Percentiles rank a stretch among this genome's conserved stretches.
phyloP scores from a whole-genome alignment of 495 filamentous ascomycete species.

The Aspergillus campestris region DNA sequence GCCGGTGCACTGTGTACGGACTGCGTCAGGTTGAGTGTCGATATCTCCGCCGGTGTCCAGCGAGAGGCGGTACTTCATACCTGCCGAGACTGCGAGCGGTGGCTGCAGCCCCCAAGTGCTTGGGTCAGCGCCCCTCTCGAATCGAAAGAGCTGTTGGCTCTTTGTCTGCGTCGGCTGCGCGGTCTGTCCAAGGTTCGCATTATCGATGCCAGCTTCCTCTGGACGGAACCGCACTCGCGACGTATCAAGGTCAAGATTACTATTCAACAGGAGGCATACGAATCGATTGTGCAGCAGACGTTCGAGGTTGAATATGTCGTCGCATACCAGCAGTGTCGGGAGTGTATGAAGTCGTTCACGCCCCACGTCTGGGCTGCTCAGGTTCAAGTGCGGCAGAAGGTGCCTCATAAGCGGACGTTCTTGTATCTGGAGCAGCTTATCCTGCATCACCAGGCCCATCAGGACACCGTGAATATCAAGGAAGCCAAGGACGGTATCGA shows the following conservation, averaged over 20 bases:
- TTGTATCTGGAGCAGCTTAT: conserved; percentile 94
- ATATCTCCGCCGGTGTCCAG: conserved; percentile 76
- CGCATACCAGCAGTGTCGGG: conserved; percentile 79
- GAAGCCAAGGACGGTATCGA: conserved; percentile 90
- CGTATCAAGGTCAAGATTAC: conserved; percentile 89
- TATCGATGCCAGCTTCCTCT: conserved; percentile 91
- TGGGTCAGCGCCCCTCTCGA: conserved; percentile 81
- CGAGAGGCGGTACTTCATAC: conserved; percentile 74
- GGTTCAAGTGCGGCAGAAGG: conserved; percentile 93
- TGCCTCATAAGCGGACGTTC: conserved; percentile 95
- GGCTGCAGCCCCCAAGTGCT: conserved; percentile 76
- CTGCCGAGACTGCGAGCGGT: conserved; percentile 88
- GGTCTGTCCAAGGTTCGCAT: conserved; percentile 82
- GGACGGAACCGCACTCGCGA: conserved; percentile 94
- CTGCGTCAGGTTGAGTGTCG: conserved; percentile 86
- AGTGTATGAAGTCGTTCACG: conserved; percentile 90
- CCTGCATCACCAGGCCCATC: conserved; percentile 84
- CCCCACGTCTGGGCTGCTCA: conserved; percentile 81
- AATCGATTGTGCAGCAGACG: conserved; percentile 78
- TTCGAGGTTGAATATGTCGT: conserved; percentile 93
- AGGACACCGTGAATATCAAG: conserved; percentile 93
- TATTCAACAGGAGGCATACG: conserved; percentile 72
- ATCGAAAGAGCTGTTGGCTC: conserved; percentile 78
- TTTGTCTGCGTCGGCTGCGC: conserved; percentile 75
- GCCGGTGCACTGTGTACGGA: conserved; percentile 87